A percentile compares a stretch with the other conserved stretches of the same genome.
Evolutionary conservation across 306 rosid species (phyloP).

Genomic region (Acacia melanoxylon): DNA sequence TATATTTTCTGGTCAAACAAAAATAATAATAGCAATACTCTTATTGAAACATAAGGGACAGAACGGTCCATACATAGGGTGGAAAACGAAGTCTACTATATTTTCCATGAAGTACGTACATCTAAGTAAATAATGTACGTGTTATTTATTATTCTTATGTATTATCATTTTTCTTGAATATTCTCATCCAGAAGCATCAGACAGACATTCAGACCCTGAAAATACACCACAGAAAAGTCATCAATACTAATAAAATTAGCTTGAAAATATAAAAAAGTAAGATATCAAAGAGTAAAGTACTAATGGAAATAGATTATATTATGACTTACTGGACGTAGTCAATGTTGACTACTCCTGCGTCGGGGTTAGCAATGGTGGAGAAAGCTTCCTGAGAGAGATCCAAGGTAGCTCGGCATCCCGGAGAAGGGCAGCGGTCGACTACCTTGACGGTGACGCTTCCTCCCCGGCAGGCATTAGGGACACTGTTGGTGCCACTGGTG

Average conservation of each 20-base stretch:
- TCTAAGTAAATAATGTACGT: not conserved
- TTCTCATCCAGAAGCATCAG: not conserved
- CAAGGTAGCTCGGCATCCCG: slow-evolving; percentile 27
- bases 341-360: slow-evolving; percentile 25
- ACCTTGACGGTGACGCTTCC: slow-evolving; percentile 36
- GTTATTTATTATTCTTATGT: not conserved
- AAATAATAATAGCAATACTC: no score
- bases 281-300: not conserved
- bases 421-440: slow-evolving; percentile 36
- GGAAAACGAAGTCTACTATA: not conserved
- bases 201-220: not conserved
- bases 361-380: slow-evolving; percentile 18
- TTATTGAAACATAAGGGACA: not conserved
- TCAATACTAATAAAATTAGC: not conserved
- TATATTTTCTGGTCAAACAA: not conserved
- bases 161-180: not conserved
- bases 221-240: not conserved
- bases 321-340: slow-evolving; percentile 17
- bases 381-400: slow-evolving; percentile 44
- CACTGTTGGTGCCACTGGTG: slow-evolving; percentile 26
- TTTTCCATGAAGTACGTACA: not conserved
- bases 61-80: not conserved
- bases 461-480: slow-evolving; percentile 20
- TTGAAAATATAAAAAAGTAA: not conserved
- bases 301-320: not conserved